Evolutionary conservation across 1,139 yeast species (phyloP), one percentile per base, ranked within the genome.

Genomic region (Geotrichum candidum): DNA sequence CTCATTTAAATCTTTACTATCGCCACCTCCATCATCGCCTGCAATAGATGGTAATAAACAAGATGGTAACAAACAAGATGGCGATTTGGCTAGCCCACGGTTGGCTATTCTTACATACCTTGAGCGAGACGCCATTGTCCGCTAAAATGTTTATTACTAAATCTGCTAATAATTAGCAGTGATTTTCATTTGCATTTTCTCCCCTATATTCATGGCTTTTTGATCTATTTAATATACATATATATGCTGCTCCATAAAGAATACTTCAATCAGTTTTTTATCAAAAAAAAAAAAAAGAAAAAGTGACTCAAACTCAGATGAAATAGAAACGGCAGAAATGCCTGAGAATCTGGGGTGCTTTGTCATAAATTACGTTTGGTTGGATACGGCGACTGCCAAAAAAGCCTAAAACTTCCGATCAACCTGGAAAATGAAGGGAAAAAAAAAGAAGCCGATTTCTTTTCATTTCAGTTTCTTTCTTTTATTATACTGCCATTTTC

Each of bases 1-100:
- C 2, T 13, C 45, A 13, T 38, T 5, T 38, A 23, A 35, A 10
- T 7, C 13, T 18, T 41, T 25, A n/a, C 48, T 48, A 10, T 54
- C 57, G 2, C 57, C 57, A 3, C 57, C 57, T 15, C 57, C 57
- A 29, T 54, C 57, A 13, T 54, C 57, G 11, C 56, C 56, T 38
- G 18, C 45, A 13, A 13, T n/a, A 38, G 45, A 38, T n/a, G 5
- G 45, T 3, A 38, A 11, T 5, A 38, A 38, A 11, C 52, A 48
- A 48, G 27, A 48, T 10, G 52, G 6, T 18, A 18, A 18, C n/a
- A 38, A 38, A 11, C 52, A 48, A 48, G 27, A 48, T 10, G 52
- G 6, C 4, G 45, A 38, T 5, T 13, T 13, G n/a, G 45, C 45
- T 38, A n/a, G 18, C n/a, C n/a, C 45, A 5, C n/a, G 45, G 15